Evolutionary conservation across 768 basidiomycete species (phyloP), one percentile per base, ranked within the genome.

Genomic region (Suillus variegatus): DNA sequence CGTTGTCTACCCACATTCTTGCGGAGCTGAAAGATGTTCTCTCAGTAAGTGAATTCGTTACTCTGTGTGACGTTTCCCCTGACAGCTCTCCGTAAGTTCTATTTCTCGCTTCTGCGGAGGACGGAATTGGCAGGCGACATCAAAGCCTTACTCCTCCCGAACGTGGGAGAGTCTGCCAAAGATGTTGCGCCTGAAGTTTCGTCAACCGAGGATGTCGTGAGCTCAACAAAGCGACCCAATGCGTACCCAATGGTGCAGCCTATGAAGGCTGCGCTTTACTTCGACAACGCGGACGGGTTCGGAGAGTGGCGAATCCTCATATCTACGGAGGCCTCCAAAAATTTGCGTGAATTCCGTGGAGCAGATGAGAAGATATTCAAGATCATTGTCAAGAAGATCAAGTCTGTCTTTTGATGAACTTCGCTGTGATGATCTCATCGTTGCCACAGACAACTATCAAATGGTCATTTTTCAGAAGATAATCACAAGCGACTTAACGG

Each of bases 361-460:
- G 79, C 78, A 32, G 82, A 88, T 65, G 68, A 56, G 20, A 82
- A 82, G 47, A 75, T 75, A 44, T 88, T 88, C 68, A 70, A 69
- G 16, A 86, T 88, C 52, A 81, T 87, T 35, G 69, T 89, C 46
- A 91, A 89, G 76, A 92, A 91, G 72, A 89, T 92, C 71, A 85
- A 81, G 91, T 88, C 58, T 35, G 81, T 70, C 41, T 44, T 62
- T 61, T 22, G 22, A 47, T 9, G 7, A 10, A 28, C 41, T 60
- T 35, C 7, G 14, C 44, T n/a, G 47, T 12, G 36, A n/a, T 60
- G 7, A 60, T 38, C 43, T 65, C 47, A 65, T 44, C 6, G 3
- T 43, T 8, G 10, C 40, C 28, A 38, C 54, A 91, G 90, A 70
- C 87, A 91, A 66, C 80, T 92, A 13, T 92, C 90, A 0, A 82